phyloP scores from a whole-genome alignment of 176 grass and related monocot species.

The Aechmea fasciata region DNA sequence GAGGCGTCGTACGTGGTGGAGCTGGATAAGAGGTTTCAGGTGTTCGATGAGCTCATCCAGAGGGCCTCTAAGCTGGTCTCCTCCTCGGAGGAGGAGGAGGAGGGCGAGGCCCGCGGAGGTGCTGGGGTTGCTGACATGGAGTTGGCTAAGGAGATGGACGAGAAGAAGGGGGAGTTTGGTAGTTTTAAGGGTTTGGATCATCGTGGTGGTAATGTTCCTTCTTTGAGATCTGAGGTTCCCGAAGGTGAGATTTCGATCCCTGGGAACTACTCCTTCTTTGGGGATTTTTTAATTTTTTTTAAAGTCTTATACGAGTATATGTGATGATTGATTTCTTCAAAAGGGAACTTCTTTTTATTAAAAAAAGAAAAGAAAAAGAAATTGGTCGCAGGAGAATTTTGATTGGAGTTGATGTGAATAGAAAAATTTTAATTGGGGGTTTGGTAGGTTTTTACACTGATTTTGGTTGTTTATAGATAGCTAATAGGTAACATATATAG shows the following conservation, averaged over 20 bases:
- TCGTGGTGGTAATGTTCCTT: conserved; percentile 21
- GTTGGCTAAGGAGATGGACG: conserved; percentile 25
- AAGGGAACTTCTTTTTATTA: not conserved
- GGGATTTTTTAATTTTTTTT: not conserved
- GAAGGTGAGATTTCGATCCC: conserved; percentile 36
- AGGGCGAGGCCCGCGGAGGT: not conserved
- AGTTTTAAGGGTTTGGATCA: conserved; percentile 1
- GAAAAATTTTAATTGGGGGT: no score
- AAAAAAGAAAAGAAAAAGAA: no score
- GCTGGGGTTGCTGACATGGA: conserved; percentile 6
- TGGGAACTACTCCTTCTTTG: not conserved
- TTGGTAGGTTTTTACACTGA: no score
- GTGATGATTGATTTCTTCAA: not conserved
- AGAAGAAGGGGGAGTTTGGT: conserved; percentile 3
- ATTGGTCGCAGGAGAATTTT: no score
- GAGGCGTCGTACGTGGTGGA: conserved; percentile 65
- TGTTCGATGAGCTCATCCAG: conserved; percentile 79
- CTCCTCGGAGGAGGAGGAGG: conserved; percentile 22
- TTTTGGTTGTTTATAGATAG: no score
- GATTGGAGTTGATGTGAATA: no score
- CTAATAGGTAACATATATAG: no score
- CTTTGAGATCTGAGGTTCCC: conserved; percentile 29
- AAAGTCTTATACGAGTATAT: not conserved
- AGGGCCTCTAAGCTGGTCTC: conserved; percentile 40
- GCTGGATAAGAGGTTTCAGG: conserved; percentile 58